Percentiles rank a stretch among this genome's conserved stretches.
phyloP scores from a whole-genome alignment of 176 grass and related monocot genomes.

The Oryza meridionalis region DNA sequence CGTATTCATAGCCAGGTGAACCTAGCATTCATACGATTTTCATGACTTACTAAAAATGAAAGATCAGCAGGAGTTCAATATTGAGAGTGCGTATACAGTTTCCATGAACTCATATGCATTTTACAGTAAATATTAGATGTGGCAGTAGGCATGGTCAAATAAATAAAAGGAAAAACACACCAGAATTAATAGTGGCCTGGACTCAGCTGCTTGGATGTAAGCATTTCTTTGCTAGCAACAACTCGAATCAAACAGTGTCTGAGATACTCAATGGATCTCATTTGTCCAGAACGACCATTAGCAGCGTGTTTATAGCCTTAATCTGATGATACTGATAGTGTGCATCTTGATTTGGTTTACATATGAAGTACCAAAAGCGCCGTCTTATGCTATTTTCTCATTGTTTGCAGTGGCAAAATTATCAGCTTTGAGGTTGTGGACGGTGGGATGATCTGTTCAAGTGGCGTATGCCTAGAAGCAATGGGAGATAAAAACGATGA shows the following conservation, averaged over 20 bases:
- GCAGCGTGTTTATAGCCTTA: not conserved
- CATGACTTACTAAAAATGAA: constrained; percentile 1
- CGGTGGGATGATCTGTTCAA: constrained; percentile 91
- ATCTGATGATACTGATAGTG: not conserved
- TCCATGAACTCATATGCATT: not conserved
- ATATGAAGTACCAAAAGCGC: not conserved
- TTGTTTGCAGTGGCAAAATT: constrained; percentile 63
- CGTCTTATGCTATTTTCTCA: not conserved
- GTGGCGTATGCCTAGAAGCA: constrained; percentile 81
- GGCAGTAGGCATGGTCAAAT: not conserved
- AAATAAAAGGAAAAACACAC: not conserved
- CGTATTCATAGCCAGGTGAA: not conserved
- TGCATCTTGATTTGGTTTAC: constrained; percentile 11
- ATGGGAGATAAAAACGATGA: constrained; percentile 98
- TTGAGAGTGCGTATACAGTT: not conserved
- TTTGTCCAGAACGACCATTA: not conserved
- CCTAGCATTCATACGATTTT: not conserved
- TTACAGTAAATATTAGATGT: not conserved
- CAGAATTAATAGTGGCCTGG: not conserved
- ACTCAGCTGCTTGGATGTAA: not conserved
- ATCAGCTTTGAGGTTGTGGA: constrained; percentile 83
- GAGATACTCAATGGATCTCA: not conserved
- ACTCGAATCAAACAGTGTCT: not conserved
- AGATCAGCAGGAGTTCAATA: constrained; percentile 15
- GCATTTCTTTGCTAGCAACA: not conserved